Base-by-base conservation (phyloP, 495 filamentous ascomycete genomes). In the Xylaria sp. region DNA sequence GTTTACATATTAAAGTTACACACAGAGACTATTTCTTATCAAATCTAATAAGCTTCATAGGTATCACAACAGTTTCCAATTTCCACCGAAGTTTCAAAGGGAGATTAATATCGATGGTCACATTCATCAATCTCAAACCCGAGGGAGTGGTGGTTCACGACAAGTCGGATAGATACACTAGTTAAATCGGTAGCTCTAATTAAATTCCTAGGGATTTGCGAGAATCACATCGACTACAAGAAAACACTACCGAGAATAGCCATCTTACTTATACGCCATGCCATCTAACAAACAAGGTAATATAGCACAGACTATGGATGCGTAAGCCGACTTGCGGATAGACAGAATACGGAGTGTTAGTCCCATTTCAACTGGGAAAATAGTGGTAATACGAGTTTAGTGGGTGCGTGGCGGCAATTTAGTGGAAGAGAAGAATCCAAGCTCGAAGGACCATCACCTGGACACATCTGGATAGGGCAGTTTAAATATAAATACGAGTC, bases 401-500 rank as follows among this genome's bases (percentile, higher is more conserved):
- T n/a, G n/a, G n/a, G n/a, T n/a, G n/a, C n/a, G n/a, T n/a, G n/a
- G n/a, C n/a, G n/a, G n/a, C n/a, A n/a, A n/a, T n/a, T n/a, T n/a
- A n/a, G n/a, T 14, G 33, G 33, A 59, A 46, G 11, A 46, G 12
- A 15, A n/a, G 44, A 3, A 15, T 11, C 44, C 44, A 15, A 46
- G 12, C 4, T 6, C 5, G 14, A 46, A 15, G 5, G 44, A 2
- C 19, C 5, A n/a, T 2, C 19, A 46, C 44, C 12, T 46, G 19
- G 19, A 5, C 11, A 46, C 19, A 46, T 4, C 44, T 46, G 44
- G 44, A n/a, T 2, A 3, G 44, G 44, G 15, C 19, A 31, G 52
- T 37, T 59, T 59, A 59, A 59, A 59, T 59, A 59, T 59, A 37
- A 37, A 59, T 59, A 59, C 57, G 57, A 59, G 57, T 21, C 57